phyloP scores from a whole-genome alignment of 805 yeast species.

The Suhomyces sp. region DNA sequence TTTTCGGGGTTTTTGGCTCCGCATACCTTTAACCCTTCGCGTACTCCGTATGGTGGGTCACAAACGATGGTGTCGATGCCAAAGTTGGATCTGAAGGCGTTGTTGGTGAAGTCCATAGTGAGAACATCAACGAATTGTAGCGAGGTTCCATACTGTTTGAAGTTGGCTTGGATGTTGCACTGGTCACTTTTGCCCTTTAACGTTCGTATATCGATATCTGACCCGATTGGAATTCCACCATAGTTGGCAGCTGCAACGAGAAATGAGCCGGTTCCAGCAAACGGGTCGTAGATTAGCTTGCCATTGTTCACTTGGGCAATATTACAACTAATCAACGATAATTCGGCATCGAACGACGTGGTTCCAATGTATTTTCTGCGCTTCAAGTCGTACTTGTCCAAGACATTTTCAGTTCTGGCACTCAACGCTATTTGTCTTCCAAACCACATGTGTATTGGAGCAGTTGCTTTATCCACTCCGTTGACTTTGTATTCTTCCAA shows the following conservation, averaged over 20 bases:
- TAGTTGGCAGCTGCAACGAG: slow-evolving; percentile 81
- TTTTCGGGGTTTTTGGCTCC: slow-evolving; percentile 73
- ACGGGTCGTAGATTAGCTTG: slow-evolving; percentile 83
- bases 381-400: slow-evolving; percentile 79
- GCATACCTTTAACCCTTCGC: slow-evolving; percentile 91
- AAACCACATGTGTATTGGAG: slow-evolving; percentile 63
- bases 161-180: slow-evolving; percentile 60
- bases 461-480: slow-evolving; percentile 45
- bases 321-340: slow-evolving; percentile 83
- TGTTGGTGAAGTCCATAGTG: slow-evolving; percentile 94
- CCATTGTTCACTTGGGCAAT: slow-evolving; percentile 70
- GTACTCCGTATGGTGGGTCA: slow-evolving; percentile 97
- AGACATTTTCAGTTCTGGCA: slow-evolving; percentile 58
- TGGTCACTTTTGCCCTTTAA: slow-evolving; percentile 64
- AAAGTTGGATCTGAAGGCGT: slow-evolving; percentile 65
- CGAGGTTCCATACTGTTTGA: slow-evolving; percentile 65
- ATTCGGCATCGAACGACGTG: slow-evolving; percentile 93
- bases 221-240: slow-evolving; percentile 78
- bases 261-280: slow-evolving; percentile 95
- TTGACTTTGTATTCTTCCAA: slow-evolving; percentile 66
- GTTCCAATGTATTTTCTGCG: slow-evolving; percentile 89
- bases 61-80: slow-evolving; percentile 79
- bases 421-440: slow-evolving; percentile 68
- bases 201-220: slow-evolving; percentile 84
- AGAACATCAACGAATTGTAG: slow-evolving; percentile 66